phyloP scores from a whole-genome alignment of 208 protist genomes.

The Trichomonas tenax region DNA sequence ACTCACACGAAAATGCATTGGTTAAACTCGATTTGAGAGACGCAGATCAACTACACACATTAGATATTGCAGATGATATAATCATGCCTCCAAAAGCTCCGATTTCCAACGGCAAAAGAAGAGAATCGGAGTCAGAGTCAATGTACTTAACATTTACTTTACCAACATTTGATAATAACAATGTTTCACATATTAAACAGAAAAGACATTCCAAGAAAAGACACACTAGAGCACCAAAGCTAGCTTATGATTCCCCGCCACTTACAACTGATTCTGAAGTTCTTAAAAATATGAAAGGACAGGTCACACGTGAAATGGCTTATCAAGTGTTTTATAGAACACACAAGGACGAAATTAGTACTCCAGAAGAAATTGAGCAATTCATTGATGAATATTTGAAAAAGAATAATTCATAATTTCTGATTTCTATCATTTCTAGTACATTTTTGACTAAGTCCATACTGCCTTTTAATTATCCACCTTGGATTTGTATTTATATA shows the following conservation, averaged over 20 bases:
- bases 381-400: not conserved
- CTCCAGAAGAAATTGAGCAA: not conserved
- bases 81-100: not conserved
- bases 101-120: not conserved
- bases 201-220: not conserved
- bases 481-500: no score
- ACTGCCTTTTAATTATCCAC: no score
- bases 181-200: not conserved
- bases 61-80: not conserved
- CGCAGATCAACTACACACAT: not conserved
- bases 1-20: not conserved
- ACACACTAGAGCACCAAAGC: not conserved
- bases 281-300: not conserved
- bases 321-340: not conserved
- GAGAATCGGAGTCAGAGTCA: not conserved
- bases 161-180: not conserved
- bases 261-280: not conserved
- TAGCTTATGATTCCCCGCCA: not conserved
- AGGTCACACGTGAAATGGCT: not conserved
- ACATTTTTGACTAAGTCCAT: no score
- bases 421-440: no score
- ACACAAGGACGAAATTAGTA: not conserved
- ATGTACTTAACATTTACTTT: not conserved
- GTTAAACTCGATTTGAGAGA: not conserved
- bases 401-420: no score